phyloP scores from a whole-genome alignment of 1,139 yeast species.

The Blastobotrys buckinghamii region DNA sequence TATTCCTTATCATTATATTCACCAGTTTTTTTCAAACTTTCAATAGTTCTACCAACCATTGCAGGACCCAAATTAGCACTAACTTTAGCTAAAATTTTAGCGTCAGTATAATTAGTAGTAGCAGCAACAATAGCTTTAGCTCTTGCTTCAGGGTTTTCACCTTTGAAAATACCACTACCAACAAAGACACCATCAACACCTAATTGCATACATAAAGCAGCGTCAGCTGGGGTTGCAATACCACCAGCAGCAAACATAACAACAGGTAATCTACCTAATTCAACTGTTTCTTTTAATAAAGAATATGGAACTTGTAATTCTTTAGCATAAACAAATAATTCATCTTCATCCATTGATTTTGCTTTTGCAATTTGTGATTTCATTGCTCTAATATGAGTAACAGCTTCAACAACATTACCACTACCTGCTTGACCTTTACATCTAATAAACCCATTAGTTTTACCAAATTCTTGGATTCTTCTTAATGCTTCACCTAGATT shows the following conservation, averaged over 20 bases:
- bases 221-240: slow-evolving; percentile 85
- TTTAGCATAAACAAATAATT: slow-evolving; percentile 48
- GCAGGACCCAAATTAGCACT: slow-evolving; percentile 73
- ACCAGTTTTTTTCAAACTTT: slow-evolving; percentile 43
- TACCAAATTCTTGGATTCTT: slow-evolving; percentile 79
- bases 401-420: slow-evolving; percentile 86
- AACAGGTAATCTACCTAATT: slow-evolving; percentile 65
- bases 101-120: slow-evolving; percentile 67
- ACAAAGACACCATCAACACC: slow-evolving; percentile 93
- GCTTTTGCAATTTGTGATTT: slow-evolving; percentile 41
- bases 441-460: slow-evolving; percentile 54
- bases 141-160: slow-evolving; percentile 65
- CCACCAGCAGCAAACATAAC: slow-evolving; percentile 92
- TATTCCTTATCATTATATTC: slow-evolving; percentile 22
- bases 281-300: slow-evolving; percentile 42
- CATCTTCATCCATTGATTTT: slow-evolving; percentile 39
- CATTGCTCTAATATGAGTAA: slow-evolving; percentile 44
- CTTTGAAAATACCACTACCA: slow-evolving; percentile 84
- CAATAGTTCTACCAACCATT: slow-evolving; percentile 64
- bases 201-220: slow-evolving; percentile 81
- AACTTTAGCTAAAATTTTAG: slow-evolving; percentile 57
- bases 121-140: slow-evolving; percentile 81
- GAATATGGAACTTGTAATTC: slow-evolving; percentile 57
- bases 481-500: slow-evolving; percentile 81
- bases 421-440: slow-evolving; percentile 91